These are phyloP conservation scores for Tulasnella sp. DNA, from an alignment of 768 basidiomycete species.

Conservation along the genomic window DNA sequence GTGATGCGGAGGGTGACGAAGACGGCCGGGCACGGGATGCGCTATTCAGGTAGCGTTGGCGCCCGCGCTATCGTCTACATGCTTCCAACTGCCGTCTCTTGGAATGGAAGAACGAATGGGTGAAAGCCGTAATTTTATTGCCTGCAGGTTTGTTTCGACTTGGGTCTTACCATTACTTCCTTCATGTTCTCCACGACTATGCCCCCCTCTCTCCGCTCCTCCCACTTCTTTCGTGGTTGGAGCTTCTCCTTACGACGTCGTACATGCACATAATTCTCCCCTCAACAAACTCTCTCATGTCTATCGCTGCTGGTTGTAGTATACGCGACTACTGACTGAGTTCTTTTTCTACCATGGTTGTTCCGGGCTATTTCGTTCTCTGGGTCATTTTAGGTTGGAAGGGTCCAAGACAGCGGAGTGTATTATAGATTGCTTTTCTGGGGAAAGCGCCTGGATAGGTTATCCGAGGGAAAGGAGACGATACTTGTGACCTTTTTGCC, in stretches of 20 bases:
- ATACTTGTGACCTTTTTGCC: neutral
- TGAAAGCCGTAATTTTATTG: neutral
- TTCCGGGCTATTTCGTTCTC: neutral
- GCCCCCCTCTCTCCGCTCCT: neutral
- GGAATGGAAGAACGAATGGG: neutral
- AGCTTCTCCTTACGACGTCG: neutral
- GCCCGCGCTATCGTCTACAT: neutral
- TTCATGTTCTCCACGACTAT: neutral
- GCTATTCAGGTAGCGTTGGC: conserved; percentile 19
- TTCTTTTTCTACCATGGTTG: conserved; percentile 10
- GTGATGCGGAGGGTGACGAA: neutral
- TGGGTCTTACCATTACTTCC: neutral
- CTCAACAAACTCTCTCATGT: neutral
- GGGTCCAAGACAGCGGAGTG: neutral
- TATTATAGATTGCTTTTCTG: neutral
- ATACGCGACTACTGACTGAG: conserved; percentile 2
- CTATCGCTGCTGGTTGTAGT: neutral
- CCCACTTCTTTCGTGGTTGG: neutral
- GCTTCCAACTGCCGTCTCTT: neutral
- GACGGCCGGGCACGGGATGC: neutral
- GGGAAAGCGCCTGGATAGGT: conserved; percentile 2
- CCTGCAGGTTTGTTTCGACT: neutral
- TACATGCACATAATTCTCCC: neutral
- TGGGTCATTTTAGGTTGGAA: conserved; percentile 7
- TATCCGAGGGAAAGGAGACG: conserved; percentile 7